Evolutionary conservation across 352 stramenopile species (phyloP).

Genomic region (Elongisporangium senticosum): DNA sequence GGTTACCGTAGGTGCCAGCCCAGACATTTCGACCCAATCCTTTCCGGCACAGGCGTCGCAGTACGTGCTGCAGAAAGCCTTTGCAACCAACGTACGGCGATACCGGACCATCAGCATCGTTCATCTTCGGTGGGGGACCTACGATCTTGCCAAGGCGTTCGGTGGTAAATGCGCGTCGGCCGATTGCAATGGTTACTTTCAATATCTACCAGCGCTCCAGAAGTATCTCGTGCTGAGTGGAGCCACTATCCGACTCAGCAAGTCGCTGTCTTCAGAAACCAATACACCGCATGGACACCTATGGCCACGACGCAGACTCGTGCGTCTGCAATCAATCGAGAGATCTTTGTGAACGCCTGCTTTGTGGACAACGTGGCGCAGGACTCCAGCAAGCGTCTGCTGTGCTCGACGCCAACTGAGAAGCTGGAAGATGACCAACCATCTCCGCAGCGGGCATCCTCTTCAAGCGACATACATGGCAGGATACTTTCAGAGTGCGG

Average conservation of each 20-base stretch:
- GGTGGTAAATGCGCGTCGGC: not conserved
- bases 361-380: not conserved
- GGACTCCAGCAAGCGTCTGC: not conserved
- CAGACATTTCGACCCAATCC: not conserved
- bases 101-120: not conserved
- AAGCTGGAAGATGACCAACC: not conserved
- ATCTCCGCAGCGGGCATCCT: not conserved
- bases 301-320: too few species aligned
- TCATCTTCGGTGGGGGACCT: not conserved
- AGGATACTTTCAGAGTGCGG: not conserved
- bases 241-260: not conserved
- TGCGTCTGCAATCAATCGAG: not conserved
- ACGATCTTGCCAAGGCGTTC: not conserved
- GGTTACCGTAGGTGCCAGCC: not conserved
- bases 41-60: not conserved
- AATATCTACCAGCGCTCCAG: not conserved
- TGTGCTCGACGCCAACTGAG: not conserved
- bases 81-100: not conserved
- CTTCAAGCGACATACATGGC: not conserved
- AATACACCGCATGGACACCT: not conserved
- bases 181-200: not conserved
- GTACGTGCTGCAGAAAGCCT: not conserved
- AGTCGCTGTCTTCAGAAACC: not conserved
- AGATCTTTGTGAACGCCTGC: not conserved
- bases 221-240: not conserved